Conservation (phyloP, 1,284 basidiomycete species). For the Singerocomus inundabilis region DNA sequence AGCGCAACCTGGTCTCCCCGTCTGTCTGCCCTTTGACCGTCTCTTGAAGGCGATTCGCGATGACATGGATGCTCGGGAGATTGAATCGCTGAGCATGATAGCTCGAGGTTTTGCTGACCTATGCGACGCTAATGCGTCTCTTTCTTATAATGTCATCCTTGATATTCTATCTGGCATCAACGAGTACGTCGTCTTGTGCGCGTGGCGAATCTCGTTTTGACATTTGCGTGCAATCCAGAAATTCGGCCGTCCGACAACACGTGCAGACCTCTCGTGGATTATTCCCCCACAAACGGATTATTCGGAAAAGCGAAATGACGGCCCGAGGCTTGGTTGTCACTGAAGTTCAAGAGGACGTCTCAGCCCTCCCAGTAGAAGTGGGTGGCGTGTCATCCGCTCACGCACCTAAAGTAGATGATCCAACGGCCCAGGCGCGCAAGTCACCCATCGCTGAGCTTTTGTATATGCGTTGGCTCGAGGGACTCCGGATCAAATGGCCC, state of each 20-base stretch:
- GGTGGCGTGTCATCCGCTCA: conserved; percentile 30
- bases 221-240: conserved; percentile 43
- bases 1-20: conserved; percentile 19
- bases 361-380: conserved; percentile 44
- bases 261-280: conserved; percentile 71
- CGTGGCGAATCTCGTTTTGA: not conserved
- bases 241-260: conserved; percentile 69
- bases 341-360: conserved; percentile 69
- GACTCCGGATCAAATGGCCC: conserved; percentile 85
- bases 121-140: conserved; percentile 74
- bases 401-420: conserved; percentile 36
- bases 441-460: conserved; percentile 91
- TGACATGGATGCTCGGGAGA: conserved; percentile 84
- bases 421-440: conserved; percentile 45
- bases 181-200: conserved; percentile 55
- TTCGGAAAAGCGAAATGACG: conserved; percentile 80
- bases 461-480: conserved; percentile 95
- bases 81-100: conserved; percentile 88
- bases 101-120: conserved; percentile 86
- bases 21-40: conserved; percentile 13
- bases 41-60: conserved; percentile 65
- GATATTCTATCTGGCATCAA: conserved; percentile 91
- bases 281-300: conserved; percentile 76
- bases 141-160: conserved; percentile 84
- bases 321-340: conserved; percentile 75